A percentile compares a stretch with the other conserved stretches of the same genome.
Evolutionary conservation across 208 protist species (phyloP).

Genomic region (Acanthamoeba sp.): DNA sequence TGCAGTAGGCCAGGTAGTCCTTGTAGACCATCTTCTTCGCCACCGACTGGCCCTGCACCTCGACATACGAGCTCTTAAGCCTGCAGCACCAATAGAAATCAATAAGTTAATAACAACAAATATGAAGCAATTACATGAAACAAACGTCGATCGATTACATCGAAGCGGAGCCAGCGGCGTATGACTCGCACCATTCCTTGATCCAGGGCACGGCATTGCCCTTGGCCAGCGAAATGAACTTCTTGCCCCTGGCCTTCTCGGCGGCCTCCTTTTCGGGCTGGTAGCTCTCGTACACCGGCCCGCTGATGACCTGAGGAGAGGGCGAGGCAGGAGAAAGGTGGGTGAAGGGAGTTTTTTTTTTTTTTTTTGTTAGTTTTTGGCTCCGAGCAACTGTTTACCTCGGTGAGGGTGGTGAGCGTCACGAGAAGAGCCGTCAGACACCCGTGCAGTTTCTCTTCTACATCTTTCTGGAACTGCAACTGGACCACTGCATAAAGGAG

Average conservation of each 20-base stretch:
- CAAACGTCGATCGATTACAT: background rate
- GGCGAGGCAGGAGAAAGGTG: background rate
- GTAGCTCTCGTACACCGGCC: conserved; percentile 51
- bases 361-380: no score
- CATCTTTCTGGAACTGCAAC: conserved; percentile 48
- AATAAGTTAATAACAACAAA: no score
- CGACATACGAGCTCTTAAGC: conserved; percentile 44
- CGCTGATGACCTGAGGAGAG: conserved; percentile 11
- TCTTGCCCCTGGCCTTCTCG: conserved; percentile 39
- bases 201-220: conserved; percentile 65
- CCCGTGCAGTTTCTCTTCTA: background rate
- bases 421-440: background rate
- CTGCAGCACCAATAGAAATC: no score
- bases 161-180: background rate
- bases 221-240: conserved; percentile 62
- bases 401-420: background rate
- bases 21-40: conserved; percentile 70
- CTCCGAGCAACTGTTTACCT: background rate
- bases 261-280: conserved; percentile 28
- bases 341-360: no score
- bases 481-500: background rate
- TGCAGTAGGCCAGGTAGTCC: conserved; percentile 64
- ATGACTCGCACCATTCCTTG: conserved; percentile 10
- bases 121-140: no score
- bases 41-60: conserved; percentile 50